Conservation (phyloP, 2,329 filamentous ascomycete genomes). For the Fusarium praegraminearum region DNA sequence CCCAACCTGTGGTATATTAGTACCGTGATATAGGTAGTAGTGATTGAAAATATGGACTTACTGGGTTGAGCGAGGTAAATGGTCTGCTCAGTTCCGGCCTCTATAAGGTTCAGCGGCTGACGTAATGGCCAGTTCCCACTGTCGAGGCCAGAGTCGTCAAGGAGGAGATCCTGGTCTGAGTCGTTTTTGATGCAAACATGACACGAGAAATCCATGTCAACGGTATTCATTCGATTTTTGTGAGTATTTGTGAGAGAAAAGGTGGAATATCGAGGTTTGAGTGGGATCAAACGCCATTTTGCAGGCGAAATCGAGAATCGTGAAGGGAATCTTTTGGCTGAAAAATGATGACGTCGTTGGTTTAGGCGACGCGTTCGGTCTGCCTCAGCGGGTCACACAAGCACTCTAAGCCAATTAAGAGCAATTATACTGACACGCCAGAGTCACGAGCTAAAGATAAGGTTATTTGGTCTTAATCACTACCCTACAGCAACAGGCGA, state of each 20-base stretch:
- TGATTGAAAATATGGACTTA: background rate
- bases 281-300: background rate
- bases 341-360: slow-evolving; percentile 21
- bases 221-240: accelerated
- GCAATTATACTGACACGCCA: accelerated
- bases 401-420: background rate
- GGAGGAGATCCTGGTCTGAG: slow-evolving; percentile 25
- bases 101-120: slow-evolving; percentile 31
- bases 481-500: background rate
- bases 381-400: background rate
- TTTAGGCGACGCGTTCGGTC: background rate
- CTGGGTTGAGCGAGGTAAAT: slow-evolving; percentile 26
- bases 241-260: background rate
- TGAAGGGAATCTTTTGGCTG: background rate
- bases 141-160: slow-evolving; percentile 25
- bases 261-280: background rate
- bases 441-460: background rate
- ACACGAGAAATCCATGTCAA: slow-evolving; percentile 27
- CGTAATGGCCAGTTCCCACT: slow-evolving; percentile 30
- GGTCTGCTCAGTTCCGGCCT: slow-evolving; percentile 23
- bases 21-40: background rate
- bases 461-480: background rate
- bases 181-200: slow-evolving; percentile 24
- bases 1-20: slow-evolving; percentile 13
- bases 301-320: slow-evolving; percentile 4